Evolutionary conservation across 768 basidiomycete genomes (phyloP).

Genomic region (Kwoniella dendrophila): DNA sequence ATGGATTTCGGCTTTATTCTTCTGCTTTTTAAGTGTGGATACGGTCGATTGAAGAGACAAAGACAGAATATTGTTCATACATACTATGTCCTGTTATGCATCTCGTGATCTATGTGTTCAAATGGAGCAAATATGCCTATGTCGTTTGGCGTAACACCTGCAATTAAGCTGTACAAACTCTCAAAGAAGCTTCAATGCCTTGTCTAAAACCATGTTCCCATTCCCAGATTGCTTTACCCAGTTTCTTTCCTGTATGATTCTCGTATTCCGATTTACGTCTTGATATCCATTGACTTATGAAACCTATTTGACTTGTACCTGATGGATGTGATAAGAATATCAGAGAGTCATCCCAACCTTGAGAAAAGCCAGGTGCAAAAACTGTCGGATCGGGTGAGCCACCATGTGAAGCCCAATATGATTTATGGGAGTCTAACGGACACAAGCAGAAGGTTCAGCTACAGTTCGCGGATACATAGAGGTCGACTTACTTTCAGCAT

Average conservation of each 20-base stretch:
- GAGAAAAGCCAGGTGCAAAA: conserved; percentile 67
- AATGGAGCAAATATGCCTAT: too few species aligned
- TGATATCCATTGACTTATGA: conserved; percentile 65
- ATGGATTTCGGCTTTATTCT: conserved; percentile 46
- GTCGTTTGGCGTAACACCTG: too few species aligned
- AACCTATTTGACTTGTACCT: conserved; percentile 65
- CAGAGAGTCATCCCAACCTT: conserved; percentile 74
- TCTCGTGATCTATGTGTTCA: too few species aligned
- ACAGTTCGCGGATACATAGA: too few species aligned
- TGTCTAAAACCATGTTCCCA: conserved; percentile 65
- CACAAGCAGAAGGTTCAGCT: conserved; percentile 3
- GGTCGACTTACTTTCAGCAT: conserved; percentile 50
- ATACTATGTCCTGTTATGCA: too few species aligned
- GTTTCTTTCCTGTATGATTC: conserved; percentile 52
- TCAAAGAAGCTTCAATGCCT: conserved; percentile 55
- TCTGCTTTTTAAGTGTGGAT: conserved; percentile 28
- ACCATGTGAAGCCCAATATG: conserved; percentile 62
- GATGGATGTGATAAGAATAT: conserved; percentile 60
- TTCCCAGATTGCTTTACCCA: conserved; percentile 64
- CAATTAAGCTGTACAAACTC: conserved; percentile 17
- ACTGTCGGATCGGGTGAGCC: conserved; percentile 69
- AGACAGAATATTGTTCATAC: conserved; percentile 8
- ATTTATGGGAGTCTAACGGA: conserved; percentile 56
- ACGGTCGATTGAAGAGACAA: conserved; percentile 42
- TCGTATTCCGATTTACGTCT: conserved; percentile 61